A percentile compares a stretch with the other conserved stretches of the same genome.
phyloP scores from a whole-genome alignment of 805 yeast genomes.

The Trichomonascus vanleenenianus region DNA sequence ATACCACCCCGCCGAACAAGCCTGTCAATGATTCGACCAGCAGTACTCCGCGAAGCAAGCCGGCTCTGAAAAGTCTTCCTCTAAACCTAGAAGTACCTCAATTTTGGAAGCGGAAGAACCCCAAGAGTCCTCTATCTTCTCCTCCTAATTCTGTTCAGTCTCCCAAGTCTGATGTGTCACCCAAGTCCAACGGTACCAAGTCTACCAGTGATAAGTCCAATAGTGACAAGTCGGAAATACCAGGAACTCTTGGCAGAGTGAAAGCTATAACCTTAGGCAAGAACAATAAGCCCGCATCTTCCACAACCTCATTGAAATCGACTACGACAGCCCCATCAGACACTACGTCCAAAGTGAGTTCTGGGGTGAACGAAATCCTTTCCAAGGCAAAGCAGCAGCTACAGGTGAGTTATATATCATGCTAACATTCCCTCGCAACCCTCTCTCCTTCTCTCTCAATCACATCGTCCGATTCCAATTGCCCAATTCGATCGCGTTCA shows the following conservation, averaged over 20 bases:
- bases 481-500: background rate
- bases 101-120: too few relatives aligned
- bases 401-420: slow-evolving; percentile 2
- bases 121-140: too few relatives aligned
- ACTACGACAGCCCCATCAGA: background rate
- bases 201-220: too few relatives aligned
- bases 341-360: background rate
- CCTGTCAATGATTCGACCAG: too few relatives aligned
- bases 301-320: background rate
- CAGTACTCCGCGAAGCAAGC: too few relatives aligned
- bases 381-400: slow-evolving; percentile 5
- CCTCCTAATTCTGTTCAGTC: too few relatives aligned
- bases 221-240: background rate
- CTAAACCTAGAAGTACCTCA: too few relatives aligned
- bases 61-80: too few relatives aligned
- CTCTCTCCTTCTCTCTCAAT: background rate
- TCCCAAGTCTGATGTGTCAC: too few relatives aligned
- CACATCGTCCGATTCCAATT: background rate
- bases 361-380: slow-evolving; percentile 1
- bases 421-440: background rate
- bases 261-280: too few relatives aligned
- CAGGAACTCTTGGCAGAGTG: background rate
- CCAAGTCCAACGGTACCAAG: too few relatives aligned
- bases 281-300: background rate
- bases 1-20: too few relatives aligned